A percentile compares a stretch with the other conserved stretches of the same genome.
These are phyloP conservation scores for Aspergillus texensis DNA, from an alignment of 2,329 filamentous ascomycete species.

Conservation along the genomic window DNA sequence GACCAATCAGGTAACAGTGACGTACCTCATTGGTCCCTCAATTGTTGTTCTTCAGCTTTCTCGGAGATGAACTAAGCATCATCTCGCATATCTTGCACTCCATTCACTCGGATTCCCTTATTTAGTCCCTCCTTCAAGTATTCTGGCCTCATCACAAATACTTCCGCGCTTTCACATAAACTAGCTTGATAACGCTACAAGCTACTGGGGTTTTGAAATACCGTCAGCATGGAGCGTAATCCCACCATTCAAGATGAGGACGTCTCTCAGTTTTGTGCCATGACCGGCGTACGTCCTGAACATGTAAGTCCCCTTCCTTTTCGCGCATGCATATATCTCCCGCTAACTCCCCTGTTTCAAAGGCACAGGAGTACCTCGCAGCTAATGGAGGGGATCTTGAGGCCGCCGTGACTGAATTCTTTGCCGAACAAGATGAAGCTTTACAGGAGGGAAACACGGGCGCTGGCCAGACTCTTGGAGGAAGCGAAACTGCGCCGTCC, in stretches of 20 bases:
- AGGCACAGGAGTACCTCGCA: constrained; percentile 70
- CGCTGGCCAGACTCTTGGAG: constrained; percentile 29
- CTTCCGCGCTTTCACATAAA: not conserved
- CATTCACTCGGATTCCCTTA: not conserved
- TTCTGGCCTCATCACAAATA: not conserved
- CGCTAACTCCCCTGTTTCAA: not conserved
- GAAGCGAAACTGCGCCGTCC: constrained; percentile 25
- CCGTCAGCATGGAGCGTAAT: constrained; percentile 37
- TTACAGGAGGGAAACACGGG: constrained; percentile 34
- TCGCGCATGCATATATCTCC: not conserved
- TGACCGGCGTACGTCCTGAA: constrained; percentile 56
- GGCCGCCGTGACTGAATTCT: constrained; percentile 65
- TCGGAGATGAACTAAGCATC: not conserved
- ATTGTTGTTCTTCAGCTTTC: constrained; percentile 13
- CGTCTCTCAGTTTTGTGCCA: constrained; percentile 57
- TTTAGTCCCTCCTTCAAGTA: not conserved
- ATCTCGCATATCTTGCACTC: not conserved
- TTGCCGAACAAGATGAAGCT: constrained; percentile 50
- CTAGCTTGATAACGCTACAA: not conserved
- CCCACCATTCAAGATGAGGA: constrained; percentile 44
- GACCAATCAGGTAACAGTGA: constrained; percentile 45
- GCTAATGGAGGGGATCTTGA: constrained; percentile 68
- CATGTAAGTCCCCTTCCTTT: constrained; percentile 44
- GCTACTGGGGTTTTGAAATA: constrained; percentile 2
- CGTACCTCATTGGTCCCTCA: constrained; percentile 27